Conservation (phyloP, 116 monocot genomes). For the Phalaenopsis hybrid region DNA sequence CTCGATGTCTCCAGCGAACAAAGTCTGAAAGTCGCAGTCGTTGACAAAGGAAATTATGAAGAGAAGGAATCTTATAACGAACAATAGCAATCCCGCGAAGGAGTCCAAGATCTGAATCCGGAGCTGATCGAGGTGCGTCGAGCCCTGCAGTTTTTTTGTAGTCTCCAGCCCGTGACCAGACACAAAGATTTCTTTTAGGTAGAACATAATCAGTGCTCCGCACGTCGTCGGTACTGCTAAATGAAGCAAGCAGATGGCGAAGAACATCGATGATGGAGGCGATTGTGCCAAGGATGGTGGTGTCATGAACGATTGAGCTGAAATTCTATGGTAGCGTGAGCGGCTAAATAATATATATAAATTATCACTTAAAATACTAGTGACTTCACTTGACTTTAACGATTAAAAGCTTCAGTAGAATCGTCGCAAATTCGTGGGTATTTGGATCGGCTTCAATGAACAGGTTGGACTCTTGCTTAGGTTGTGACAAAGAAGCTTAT, state of each 20-base stretch:
- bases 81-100: slow-evolving; percentile 79
- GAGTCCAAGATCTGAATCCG: slow-evolving; percentile 86
- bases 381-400: too few relatives aligned
- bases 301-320: background rate
- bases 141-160: slow-evolving; percentile 63
- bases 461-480: too few relatives aligned
- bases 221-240: slow-evolving; percentile 53
- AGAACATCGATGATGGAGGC: slow-evolving; percentile 43
- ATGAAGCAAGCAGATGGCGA: slow-evolving; percentile 64
- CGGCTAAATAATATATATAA: too few relatives aligned
- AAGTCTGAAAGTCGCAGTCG: slow-evolving; percentile 76
- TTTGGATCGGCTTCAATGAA: too few relatives aligned
- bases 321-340: background rate
- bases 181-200: slow-evolving; percentile 44
- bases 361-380: too few relatives aligned
- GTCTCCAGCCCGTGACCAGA: slow-evolving; percentile 69
- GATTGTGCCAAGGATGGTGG: slow-evolving; percentile 5
- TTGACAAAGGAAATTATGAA: slow-evolving; percentile 91
- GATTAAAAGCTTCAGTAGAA: too few relatives aligned
- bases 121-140: slow-evolving; percentile 79
- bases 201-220: slow-evolving; percentile 90
- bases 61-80: slow-evolving; percentile 66
- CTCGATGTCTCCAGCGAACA: slow-evolving; percentile 59
- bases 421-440: too few relatives aligned
- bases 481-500: too few relatives aligned